Evolutionary conservation across 768 basidiomycete genomes (phyloP).

Genomic region (Symmetrospora coprosmae): DNA sequence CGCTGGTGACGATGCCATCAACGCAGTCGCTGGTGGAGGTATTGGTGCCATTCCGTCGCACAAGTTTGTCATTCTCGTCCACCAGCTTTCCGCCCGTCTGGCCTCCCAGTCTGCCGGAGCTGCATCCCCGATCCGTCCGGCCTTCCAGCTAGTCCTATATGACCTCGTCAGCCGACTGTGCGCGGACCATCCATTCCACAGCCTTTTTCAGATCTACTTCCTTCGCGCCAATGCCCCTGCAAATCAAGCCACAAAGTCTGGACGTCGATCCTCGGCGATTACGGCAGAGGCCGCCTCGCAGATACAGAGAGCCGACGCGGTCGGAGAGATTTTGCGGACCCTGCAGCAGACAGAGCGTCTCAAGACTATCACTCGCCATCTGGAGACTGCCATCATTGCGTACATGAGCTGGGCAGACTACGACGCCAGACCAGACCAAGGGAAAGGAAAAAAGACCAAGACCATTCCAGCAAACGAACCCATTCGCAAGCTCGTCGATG

Average conservation of each 20-base stretch:
- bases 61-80: conserved; percentile 81
- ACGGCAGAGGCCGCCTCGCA: neutral
- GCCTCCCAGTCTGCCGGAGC: conserved; percentile 37
- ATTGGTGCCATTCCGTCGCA: conserved; percentile 52
- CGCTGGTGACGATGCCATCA: conserved; percentile 46
- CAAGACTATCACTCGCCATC: neutral
- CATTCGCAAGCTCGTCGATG: conserved; percentile 44
- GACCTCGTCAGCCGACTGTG: conserved; percentile 56
- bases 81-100: conserved; percentile 85
- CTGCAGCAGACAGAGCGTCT: neutral
- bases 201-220: conserved; percentile 74
- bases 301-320: neutral
- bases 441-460: conserved; percentile 31
- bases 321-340: neutral
- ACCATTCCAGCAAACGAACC: conserved; percentile 43
- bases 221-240: conserved; percentile 37
- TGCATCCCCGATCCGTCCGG: conserved; percentile 34
- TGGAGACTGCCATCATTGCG: conserved; percentile 3
- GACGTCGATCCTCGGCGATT: neutral
- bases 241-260: neutral
- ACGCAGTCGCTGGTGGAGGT: conserved; percentile 38
- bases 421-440: conserved; percentile 20
- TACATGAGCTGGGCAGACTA: conserved; percentile 3
- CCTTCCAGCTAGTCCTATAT: conserved; percentile 53
- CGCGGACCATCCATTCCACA: conserved; percentile 83